Base-by-base conservation (phyloP, 2,329 filamentous ascomycete species). In the Mariannaea elegans region DNA sequence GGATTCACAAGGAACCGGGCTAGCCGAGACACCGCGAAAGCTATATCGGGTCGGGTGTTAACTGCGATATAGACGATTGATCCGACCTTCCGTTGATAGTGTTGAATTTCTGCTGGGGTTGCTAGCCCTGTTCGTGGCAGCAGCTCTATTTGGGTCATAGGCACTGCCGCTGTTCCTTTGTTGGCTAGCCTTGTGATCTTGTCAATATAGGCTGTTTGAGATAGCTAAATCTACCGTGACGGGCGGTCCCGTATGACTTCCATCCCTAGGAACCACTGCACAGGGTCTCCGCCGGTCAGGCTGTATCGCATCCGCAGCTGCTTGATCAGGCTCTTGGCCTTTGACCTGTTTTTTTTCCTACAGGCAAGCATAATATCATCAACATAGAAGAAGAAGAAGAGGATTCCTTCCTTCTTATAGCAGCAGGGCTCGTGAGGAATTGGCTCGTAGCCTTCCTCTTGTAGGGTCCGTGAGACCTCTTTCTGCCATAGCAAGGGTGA, bases 11-110 rank as follows among this genome's bases (percentile, higher is more conserved):
- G 29, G 23, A 59, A 59, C 34, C 41, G 14, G 2, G 34, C 39
- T 16, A 59, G 19, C 32, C 34, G 32, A n/a, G 49, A 59, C 14
- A 36, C 18, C 18, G 49, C 32, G 23, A 59, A 53, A 23, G 49
- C 47, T 39, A 53, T 51, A 18, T 59, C 14, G 3, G 23, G 42
- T 44, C 19, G 12, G 14, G 24, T 47, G 4, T 45, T 53, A 10
- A 53, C 42, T n/a, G 19, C 34, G 7, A 34, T 34, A 42, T 56
- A 56, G 31, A 56, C 42, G 18, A 56, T 21, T 38, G 32, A 56
- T 16, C 44, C 23, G 34, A 56, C 21, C 32, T 41, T 48, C 1
- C 16, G 13, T 41, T 48, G 19, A 16, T 55, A 48, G 34, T n/a
- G 12, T n/a, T 36, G 12, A n/a, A 36, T 36, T 7, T 36, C 34